Base-by-base conservation (phyloP, 805 yeast genomes). In the Kazachstania viticola region DNA sequence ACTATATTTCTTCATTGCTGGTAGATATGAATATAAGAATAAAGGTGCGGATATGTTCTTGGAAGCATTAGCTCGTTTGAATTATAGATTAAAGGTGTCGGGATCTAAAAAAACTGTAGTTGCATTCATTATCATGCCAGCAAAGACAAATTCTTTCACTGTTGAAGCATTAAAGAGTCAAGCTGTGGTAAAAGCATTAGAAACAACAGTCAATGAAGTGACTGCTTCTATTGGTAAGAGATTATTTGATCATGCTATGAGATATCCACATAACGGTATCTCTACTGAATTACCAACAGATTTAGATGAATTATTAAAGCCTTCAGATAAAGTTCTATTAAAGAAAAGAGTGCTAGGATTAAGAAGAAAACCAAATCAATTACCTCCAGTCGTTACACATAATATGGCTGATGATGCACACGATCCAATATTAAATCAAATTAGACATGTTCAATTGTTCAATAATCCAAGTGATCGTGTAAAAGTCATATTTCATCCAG, bases 81-180 rank as follows among this genome's bases (percentile, higher is more conserved):
- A 88, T 61, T 88, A 88, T 57, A 70, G 77, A 38, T 71, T 88
- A 51, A 84, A 91, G 62, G 76, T 73, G 35, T 58, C 73, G 4
- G 83, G 83, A 25, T 80, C 95, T 5, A 82, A 79, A 46, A 80
- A 79, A 67, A 88, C 97, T 0, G 91, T 88, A 14, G 96, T 88
- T 28, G 97, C 97, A 9, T 88, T 88, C 53, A 84, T 88, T 49
- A 88, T 88, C 58, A 91, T 91, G 97, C 98, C 98, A 3, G 97
- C 96, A 13, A 74, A 77, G 32, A 87, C 94, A 35, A 78, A 81
- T 48, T 87, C 96, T 0, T 88, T 84, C 60, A 91, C 97, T 2
- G 94, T 85, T 19, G 97, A 88, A 55, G 91, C 97, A 4, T 69
- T 88, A 46, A 82, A 79, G 61, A 95, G 96, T 28, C 98, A 91